Evolutionary conservation across 495 filamentous ascomycete species (phyloP).

Genomic region (Cercophora samala): DNA sequence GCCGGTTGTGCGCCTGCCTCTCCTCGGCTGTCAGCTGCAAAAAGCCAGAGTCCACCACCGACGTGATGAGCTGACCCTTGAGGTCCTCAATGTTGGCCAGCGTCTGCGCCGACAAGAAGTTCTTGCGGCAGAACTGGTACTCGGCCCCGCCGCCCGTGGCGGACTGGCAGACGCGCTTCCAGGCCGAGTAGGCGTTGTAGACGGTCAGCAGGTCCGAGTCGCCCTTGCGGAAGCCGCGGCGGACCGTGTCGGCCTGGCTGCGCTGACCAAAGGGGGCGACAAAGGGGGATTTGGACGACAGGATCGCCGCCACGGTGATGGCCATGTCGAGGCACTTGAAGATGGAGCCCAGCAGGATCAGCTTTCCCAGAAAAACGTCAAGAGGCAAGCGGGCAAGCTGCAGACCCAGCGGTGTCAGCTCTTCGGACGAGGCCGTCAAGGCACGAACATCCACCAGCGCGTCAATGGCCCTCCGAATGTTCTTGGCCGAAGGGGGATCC

Average conservation of each 20-base stretch:
- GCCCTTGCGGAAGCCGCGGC: constrained; percentile 73
- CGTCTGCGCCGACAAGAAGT: constrained; percentile 79
- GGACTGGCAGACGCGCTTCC: constrained; percentile 70
- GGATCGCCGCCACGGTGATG: constrained; percentile 83
- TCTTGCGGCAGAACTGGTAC: constrained; percentile 84
- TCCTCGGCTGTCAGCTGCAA: constrained; percentile 68
- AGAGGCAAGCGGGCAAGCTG: constrained; percentile 86
- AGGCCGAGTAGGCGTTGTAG: constrained; percentile 88
- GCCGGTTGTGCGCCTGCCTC: constrained; percentile 59
- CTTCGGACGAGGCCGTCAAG: constrained; percentile 66
- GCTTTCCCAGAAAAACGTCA: constrained; percentile 91
- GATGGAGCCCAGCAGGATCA: constrained; percentile 76
- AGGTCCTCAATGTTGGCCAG: constrained; percentile 89
- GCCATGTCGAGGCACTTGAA: constrained; percentile 89
- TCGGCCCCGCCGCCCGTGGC: constrained; percentile 63
- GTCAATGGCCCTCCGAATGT: constrained; percentile 87
- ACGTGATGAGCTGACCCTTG: constrained; percentile 81
- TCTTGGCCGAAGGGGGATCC: constrained; percentile 84
- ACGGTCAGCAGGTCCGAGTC: constrained; percentile 89
- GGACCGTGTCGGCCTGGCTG: constrained; percentile 71
- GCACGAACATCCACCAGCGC: constrained; percentile 91
- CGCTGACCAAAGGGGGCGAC: constrained; percentile 77
- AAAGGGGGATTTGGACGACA: constrained; percentile 95
- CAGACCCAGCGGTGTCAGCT: constrained; percentile 78
- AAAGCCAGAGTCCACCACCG: constrained; percentile 78